phyloP scores from a whole-genome alignment of 2,329 filamentous ascomycete genomes.

The Aspergillus proliferans region DNA sequence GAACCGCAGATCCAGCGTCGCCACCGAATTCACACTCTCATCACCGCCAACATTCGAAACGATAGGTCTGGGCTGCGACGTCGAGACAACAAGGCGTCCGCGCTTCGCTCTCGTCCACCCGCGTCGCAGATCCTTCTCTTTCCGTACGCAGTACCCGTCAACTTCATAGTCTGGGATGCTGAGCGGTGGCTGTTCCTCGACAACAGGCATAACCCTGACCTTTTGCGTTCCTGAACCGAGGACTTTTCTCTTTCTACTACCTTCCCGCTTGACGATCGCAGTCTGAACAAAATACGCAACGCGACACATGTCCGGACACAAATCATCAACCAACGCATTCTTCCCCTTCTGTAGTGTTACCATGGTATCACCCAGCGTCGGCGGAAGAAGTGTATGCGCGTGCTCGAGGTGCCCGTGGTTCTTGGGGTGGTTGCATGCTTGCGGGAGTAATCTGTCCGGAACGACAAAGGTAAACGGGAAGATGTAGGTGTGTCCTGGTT shows the following conservation, averaged over 20 bases:
- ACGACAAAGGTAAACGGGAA: conserved; percentile 61
- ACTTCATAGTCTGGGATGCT: conserved; percentile 41
- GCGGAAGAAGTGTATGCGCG: conserved; percentile 55
- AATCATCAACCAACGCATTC: conserved; percentile 49
- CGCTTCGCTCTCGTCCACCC: conserved; percentile 54
- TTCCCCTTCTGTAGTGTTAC: conserved; percentile 27
- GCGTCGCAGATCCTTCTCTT: conserved; percentile 56
- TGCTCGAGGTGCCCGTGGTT: conserved; percentile 47
- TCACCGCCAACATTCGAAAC: conserved; percentile 24
- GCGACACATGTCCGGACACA: conserved; percentile 57
- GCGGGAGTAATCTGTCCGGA: conserved; percentile 54
- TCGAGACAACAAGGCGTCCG: conserved; percentile 53
- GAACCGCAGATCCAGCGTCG: conserved; percentile 54
- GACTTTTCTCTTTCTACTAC: conserved; percentile 33
- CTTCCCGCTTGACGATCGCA: conserved; percentile 35
- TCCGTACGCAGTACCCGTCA: conserved; percentile 47
- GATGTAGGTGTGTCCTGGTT: conserved; percentile 50
- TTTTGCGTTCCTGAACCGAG: conserved; percentile 50
- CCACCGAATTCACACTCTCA: conserved; percentile 46
- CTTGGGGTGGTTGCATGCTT: conserved; percentile 51
- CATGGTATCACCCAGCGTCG: conserved; percentile 55
- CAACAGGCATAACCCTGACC: conserved; percentile 54
- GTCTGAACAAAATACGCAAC: conserved; percentile 53
- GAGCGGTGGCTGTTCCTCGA: conserved; percentile 56
- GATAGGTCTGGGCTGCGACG: conserved; percentile 53